Evolutionary conservation across 2,329 filamentous ascomycete genomes (phyloP).

Genomic region (Apiospora arundinis): DNA sequence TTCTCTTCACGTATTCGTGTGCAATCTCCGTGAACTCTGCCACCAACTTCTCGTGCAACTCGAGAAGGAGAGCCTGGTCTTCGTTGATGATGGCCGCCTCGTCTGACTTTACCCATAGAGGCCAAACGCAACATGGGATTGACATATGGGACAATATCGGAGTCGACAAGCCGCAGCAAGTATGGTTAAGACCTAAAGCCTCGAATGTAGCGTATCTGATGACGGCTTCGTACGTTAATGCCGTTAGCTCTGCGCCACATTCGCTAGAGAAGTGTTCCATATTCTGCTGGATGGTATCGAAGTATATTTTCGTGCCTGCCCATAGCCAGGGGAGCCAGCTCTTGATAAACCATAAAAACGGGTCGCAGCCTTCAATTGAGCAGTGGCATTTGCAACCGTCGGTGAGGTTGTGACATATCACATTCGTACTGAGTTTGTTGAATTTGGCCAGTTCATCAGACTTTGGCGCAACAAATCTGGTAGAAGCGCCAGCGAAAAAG

Average conservation of each 20-base stretch:
- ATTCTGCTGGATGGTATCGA: background rate
- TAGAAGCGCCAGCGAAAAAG: background rate
- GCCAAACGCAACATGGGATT: accelerated
- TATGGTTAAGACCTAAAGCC: slow-evolving; percentile 3
- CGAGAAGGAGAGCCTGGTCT: slow-evolving; percentile 15
- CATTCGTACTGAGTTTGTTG: background rate
- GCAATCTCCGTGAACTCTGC: slow-evolving; percentile 17
- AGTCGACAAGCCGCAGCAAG: background rate
- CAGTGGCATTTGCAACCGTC: slow-evolving; percentile 21
- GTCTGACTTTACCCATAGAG: background rate
- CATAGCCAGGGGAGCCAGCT: background rate
- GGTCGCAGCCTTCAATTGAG: slow-evolving; percentile 16
- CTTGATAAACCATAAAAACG: slow-evolving; percentile 22
- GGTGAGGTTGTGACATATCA: background rate
- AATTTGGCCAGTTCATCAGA: background rate
- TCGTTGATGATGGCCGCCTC: slow-evolving; percentile 1
- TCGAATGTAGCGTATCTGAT: slow-evolving; percentile 19
- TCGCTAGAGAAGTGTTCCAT: background rate
- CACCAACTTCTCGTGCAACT: slow-evolving; percentile 19
- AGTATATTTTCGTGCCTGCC: too few relatives aligned
- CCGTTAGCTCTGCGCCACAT: background rate
- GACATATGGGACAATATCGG: too few relatives aligned
- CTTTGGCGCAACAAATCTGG: background rate
- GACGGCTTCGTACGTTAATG: background rate
- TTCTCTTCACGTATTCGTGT: background rate